Evolutionary conservation across 2,329 filamentous ascomycete species (phyloP), one percentile per base, ranked within the genome.

Genomic region (Drechslerella coelobrocha): DNA sequence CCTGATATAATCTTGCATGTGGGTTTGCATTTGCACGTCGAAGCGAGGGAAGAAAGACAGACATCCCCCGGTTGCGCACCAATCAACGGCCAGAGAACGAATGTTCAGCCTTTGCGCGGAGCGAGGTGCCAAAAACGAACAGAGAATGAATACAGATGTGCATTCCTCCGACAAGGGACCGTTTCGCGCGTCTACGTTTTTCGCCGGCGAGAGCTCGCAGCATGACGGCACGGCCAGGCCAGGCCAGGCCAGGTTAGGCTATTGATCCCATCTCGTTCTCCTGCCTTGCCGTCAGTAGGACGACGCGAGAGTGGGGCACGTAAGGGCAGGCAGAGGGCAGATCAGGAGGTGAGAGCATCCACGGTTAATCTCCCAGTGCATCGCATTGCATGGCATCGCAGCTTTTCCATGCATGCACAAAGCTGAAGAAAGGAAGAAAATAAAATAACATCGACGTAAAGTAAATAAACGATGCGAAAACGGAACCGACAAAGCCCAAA

Each of bases 301-400:
- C 41, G 14, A 23, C 43, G 27, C 19, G 54, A 19, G 21, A 41
- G 61, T 66, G 61, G 61, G 53, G 61, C 57, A n/a, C n/a, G n/a
- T n/a, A n/a, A n/a, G n/a, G n/a, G n/a, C 54, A 43, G 57, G 61
- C 54, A 60, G 60, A 54, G 61, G 62, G 55, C 45, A 59, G 61
- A 68, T 68, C 55, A 68, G 62, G 62, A 61, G 62, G 39, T 60
- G 26, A 12, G 12, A 6, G 12, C 12, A 12, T n/a, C n/a, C n/a
- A n/a, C n/a, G 29, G 12, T 31, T 31, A 45, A 45, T 45, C 41
- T 45, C 41, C 41, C 17, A 19, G 41, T 45, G 41, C 41, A 45
- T 45, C 41, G 41, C 41, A 19, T 19, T 19, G 41, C 41, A 45
- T n/a, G n/a, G 19, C 14, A 19, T 19, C 19, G 41, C 41, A 45